Base-by-base conservation (phyloP, 768 basidiomycete genomes). In the Chlorophyllum brunneum region DNA sequence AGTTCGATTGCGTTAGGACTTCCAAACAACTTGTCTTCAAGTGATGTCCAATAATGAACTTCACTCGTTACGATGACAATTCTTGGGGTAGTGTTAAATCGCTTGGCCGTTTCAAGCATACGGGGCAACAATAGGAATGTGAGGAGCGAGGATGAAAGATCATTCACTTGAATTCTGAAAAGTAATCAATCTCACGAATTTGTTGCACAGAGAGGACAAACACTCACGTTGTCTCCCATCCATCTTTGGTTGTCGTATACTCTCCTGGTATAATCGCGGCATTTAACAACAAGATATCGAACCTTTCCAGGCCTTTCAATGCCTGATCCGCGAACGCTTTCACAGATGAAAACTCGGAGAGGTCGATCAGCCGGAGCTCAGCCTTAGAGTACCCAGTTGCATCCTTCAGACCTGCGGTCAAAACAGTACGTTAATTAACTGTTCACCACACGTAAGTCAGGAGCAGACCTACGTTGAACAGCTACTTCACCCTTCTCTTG, bases 251-350 rank as follows among this genome's bases (percentile, higher is more conserved):
- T n/a, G 40, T 27, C 0, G 72, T 74, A 5, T 56, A 43, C 4
- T 0, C 0, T 0, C 18, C 1, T 0, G 45, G 15, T 1, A 38
- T n/a, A 2, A 71, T 49, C 0, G 55, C 76, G 0, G 78, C 77
- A 27, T 79, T 79, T 59, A 71, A 68, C 9, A 79, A 65, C 1
- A 81, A 61, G 20, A 77, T 67, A 55, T 77, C 76, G 33, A 78
- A 54, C 18, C 70, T 54, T 7, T 58, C 68, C 9, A 62, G 62
- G 11, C 67, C 62, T 38, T 69, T 65, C 15, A 66, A 58, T 15
- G 65, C 67, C 23, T 59, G 62, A 30, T 71, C 66, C 1, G 53
- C 69, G 46, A 76, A 76, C 8, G 56, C 61, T 4, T 53, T 62
- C 23, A 76, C 68, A 6, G 73, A 72, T 5, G 61, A 57, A 54